A percentile compares a stretch with the other conserved stretches of the same genome.
These are phyloP conservation scores for Fraxinus platypoda DNA, from an alignment of 305 asterid species.

Conservation along the genomic window DNA sequence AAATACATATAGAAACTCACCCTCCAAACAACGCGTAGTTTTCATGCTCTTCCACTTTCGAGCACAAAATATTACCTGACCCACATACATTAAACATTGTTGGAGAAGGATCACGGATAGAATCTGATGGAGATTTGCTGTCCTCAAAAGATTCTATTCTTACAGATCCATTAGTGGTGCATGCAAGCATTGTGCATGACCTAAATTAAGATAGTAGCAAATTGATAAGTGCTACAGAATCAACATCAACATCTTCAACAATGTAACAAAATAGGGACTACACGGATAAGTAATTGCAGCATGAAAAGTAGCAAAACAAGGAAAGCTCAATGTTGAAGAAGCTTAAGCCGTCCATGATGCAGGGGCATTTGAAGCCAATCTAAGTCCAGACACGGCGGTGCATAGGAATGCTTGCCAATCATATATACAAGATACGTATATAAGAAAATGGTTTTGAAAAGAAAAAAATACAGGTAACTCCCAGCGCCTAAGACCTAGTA, in stretches of 20 bases:
- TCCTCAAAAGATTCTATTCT: slow-evolving; percentile 47
- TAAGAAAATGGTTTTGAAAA: neutral
- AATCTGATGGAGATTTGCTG: slow-evolving; percentile 37
- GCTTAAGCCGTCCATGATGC: neutral
- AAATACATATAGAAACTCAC: slow-evolving; percentile 42
- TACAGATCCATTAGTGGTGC: slow-evolving; percentile 68
- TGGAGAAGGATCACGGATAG: slow-evolving; percentile 44
- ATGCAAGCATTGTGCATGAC: slow-evolving; percentile 60
- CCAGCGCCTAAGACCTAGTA: neutral
- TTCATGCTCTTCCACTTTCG: slow-evolving; percentile 66
- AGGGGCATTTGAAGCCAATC: neutral
- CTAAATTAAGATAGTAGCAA: slow-evolving; percentile 34
- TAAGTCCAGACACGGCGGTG: neutral
- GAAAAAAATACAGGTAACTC: neutral
- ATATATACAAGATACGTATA: neutral
- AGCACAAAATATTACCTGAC: slow-evolving; percentile 65
- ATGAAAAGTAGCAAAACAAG: slow-evolving; percentile 5
- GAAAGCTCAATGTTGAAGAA: neutral
- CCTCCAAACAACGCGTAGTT: slow-evolving; percentile 83
- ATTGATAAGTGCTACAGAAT: slow-evolving; percentile 6
- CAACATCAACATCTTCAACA: neutral
- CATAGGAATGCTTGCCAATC: neutral
- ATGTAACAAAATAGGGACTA: neutral
- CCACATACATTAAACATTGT: slow-evolving; percentile 56
- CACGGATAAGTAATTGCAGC: neutral